Evolutionary conservation across 2,329 filamentous ascomycete genomes (phyloP).

Genomic region (Arachnomyces sp.): DNA sequence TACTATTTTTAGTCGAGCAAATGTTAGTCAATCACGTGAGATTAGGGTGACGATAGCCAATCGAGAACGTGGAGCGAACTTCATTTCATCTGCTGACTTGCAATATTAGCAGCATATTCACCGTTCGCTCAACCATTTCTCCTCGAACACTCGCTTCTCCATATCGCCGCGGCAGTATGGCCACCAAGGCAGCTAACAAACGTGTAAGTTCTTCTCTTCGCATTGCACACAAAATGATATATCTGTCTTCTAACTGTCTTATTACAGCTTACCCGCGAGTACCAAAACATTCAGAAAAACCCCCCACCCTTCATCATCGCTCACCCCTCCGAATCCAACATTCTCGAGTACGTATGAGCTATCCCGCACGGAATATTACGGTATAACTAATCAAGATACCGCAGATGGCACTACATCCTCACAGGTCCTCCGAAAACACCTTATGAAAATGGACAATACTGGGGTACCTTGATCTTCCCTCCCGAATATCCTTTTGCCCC

Average conservation of each 20-base stretch:
- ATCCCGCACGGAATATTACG: background rate
- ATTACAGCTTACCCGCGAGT: conserved; percentile 53
- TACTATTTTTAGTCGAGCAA: too few species aligned
- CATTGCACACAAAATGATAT: background rate
- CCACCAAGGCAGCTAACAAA: conserved; percentile 65
- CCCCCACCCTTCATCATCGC: conserved; percentile 84
- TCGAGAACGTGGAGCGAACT: too few species aligned
- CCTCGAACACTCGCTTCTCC: background rate
- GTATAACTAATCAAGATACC: conserved; percentile 11
- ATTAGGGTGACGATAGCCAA: too few species aligned
- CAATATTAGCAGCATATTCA: too few species aligned
- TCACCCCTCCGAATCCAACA: conserved; percentile 84
- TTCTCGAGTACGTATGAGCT: conserved; percentile 63
- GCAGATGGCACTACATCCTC: conserved; percentile 87
- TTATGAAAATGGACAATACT: conserved; percentile 93
- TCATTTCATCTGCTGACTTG: too few species aligned
- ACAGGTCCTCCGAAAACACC: conserved; percentile 91
- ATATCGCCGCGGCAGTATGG: conserved; percentile 44
- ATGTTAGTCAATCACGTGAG: too few species aligned
- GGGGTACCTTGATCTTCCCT: conserved; percentile 93
- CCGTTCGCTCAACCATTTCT: conserved; percentile 1
- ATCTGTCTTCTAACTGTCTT: conserved; percentile 4
- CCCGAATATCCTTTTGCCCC: conserved; percentile 96
- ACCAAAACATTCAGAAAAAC: conserved; percentile 60
- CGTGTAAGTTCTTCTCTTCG: conserved; percentile 45